Conservation (phyloP, 441 rosid species). For the Flueggea neowawraea region DNA sequence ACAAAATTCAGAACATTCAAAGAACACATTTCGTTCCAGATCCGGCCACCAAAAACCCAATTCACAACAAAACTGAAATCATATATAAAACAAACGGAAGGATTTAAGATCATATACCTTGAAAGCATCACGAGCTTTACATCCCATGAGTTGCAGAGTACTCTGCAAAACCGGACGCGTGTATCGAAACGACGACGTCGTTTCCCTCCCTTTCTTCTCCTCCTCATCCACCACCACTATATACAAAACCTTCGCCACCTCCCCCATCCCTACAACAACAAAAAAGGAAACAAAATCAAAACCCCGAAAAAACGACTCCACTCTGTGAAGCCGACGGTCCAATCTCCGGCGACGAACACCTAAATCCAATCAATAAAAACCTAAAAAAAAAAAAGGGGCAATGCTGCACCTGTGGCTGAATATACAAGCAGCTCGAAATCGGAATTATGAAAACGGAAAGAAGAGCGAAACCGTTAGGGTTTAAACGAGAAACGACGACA, state of each 20-base stretch:
- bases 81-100: no score
- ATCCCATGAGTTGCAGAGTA: conserved; percentile 97
- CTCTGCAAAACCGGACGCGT: conserved; percentile 92
- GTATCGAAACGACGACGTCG: conserved; percentile 63
- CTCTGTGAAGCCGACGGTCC: no score
- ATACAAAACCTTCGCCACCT: conserved; percentile 68
- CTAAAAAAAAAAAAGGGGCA: no score
- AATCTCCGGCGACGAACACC: no score
- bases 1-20: no score
- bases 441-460: not conserved
- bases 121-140: conserved; percentile 96
- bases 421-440: not conserved
- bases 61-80: not conserved
- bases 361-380: no score
- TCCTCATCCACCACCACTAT: conserved; percentile 72
- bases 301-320: not conserved
- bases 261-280: conserved; percentile 27
- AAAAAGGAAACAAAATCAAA: not conserved
- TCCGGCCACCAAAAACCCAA: no score
- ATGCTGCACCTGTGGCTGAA: no score
- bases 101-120: conserved; percentile 40
- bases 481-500: not conserved
- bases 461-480: not conserved
- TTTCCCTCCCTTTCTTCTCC: conserved; percentile 22
- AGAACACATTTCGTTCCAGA: no score